Evolutionary conservation across 495 filamentous ascomycete genomes (phyloP).

Genomic region (Penicillium alfredii): DNA sequence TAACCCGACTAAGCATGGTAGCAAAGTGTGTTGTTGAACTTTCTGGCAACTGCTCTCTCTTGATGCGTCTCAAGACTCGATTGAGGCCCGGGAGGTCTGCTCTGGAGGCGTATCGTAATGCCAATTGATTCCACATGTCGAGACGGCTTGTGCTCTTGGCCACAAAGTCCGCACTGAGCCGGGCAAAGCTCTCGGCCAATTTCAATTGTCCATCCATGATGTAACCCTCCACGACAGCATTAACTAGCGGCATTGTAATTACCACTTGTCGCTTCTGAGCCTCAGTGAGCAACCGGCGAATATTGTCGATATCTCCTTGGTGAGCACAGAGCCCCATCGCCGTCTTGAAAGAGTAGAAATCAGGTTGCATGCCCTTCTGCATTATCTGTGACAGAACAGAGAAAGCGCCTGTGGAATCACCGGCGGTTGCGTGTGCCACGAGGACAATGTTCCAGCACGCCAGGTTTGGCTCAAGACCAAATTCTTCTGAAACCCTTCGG

Average conservation of each 20-base stretch:
- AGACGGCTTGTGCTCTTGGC: no score
- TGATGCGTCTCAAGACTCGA: slow-evolving; percentile 59
- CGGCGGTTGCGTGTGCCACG: slow-evolving; percentile 57
- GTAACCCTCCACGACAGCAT: slow-evolving; percentile 61
- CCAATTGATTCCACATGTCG: slow-evolving; percentile 71
- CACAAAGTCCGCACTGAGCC: no score
- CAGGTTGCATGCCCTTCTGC: slow-evolving; percentile 36
- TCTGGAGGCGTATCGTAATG: slow-evolving; percentile 60
- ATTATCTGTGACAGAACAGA: slow-evolving; percentile 53
- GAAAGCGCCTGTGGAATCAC: slow-evolving; percentile 60
- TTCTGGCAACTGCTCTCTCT: slow-evolving; percentile 47
- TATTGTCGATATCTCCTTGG: slow-evolving; percentile 68
- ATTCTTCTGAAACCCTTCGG: slow-evolving; percentile 45
- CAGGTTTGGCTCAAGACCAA: slow-evolving; percentile 47
- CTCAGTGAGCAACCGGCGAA: slow-evolving; percentile 54
- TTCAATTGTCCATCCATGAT: slow-evolving; percentile 54
- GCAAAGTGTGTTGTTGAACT: slow-evolving; percentile 68
- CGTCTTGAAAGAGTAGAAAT: slow-evolving; percentile 59
- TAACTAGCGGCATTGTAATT: slow-evolving; percentile 50
- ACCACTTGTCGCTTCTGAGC: slow-evolving; percentile 40
- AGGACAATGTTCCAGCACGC: slow-evolving; percentile 73
- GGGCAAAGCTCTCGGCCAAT: slow-evolving; percentile 58
- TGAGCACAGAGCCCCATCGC: slow-evolving; percentile 65
- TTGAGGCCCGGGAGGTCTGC: slow-evolving; percentile 57
- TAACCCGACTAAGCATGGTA: slow-evolving; percentile 62